Conservation (phyloP, 1,139 yeast genomes). For the Torulaspora globosa region DNA sequence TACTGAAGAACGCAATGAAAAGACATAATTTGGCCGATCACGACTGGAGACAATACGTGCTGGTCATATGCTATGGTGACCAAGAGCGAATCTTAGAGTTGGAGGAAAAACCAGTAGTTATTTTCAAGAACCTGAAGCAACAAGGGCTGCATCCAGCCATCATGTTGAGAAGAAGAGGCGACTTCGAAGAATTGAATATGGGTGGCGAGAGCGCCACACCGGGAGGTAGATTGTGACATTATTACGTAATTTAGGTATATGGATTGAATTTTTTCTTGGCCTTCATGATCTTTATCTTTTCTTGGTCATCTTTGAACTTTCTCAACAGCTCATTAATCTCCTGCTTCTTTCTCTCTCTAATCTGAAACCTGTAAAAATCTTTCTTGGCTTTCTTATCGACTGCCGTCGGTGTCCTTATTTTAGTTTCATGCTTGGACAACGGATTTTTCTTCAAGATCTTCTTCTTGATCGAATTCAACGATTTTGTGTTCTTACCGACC, state of each 20-base stretch:
- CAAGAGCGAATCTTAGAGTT: conserved; percentile 78
- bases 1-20: conserved; percentile 84
- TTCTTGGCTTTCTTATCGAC: conserved; percentile 75
- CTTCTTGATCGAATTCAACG: conserved; percentile 41
- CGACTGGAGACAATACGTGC: conserved; percentile 86
- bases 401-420: conserved; percentile 39
- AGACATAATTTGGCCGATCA: conserved; percentile 74
- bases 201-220: conserved; percentile 28
- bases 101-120: conserved; percentile 83
- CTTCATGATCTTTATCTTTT: conserved; percentile 69
- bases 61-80: conserved; percentile 88
- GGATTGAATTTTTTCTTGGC: conserved; percentile 84
- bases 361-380: conserved; percentile 94
- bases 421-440: conserved; percentile 33
- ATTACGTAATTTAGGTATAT: conserved; percentile 41
- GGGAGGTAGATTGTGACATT: conserved; percentile 31
- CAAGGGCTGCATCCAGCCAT: conserved; percentile 88
- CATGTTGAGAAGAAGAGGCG: conserved; percentile 83
- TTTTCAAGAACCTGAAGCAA: conserved; percentile 85
- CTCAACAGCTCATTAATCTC: conserved; percentile 83
- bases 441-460: conserved; percentile 35
- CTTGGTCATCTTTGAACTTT: conserved; percentile 89
- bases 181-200: conserved; percentile 35
- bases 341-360: conserved; percentile 85
- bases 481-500: conserved; percentile 79